Conservation (phyloP, 768 basidiomycete genomes). For the Pluteus cervinus region DNA sequence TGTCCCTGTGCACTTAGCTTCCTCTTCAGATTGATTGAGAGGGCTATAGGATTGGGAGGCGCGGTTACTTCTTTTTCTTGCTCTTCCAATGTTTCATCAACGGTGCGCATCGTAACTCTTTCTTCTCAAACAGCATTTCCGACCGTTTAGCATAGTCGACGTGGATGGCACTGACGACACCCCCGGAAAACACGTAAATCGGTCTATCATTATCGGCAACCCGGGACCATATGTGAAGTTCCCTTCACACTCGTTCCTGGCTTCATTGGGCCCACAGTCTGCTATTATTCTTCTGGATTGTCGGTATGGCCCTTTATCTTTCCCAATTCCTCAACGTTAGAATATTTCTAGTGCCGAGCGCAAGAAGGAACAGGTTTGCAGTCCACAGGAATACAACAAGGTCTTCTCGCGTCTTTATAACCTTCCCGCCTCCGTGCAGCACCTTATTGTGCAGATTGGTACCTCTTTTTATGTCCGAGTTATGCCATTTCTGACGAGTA, state of each 20-base stretch:
- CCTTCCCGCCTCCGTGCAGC: slow-evolving; percentile 66
- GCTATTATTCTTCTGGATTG: slow-evolving; percentile 77
- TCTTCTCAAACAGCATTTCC: slow-evolving; percentile 1
- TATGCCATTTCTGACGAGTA: slow-evolving; percentile 1
- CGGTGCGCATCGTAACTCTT: slow-evolving; percentile 30
- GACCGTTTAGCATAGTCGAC: slow-evolving; percentile 36
- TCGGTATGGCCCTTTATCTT: slow-evolving; percentile 41
- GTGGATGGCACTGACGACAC: slow-evolving; percentile 68
- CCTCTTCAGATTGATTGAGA: slow-evolving; percentile 1
- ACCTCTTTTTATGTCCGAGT: slow-evolving; percentile 5
- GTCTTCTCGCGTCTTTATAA: slow-evolving; percentile 57
- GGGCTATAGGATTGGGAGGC: slow-evolving; percentile 60
- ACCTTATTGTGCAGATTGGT: slow-evolving; percentile 82
- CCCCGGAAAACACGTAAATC: slow-evolving; percentile 57
- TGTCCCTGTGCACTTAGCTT: neutral
- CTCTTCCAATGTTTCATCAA: slow-evolving; percentile 93
- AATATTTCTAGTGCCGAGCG: slow-evolving; percentile 66
- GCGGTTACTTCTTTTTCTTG: slow-evolving; percentile 89
- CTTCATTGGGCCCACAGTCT: slow-evolving; percentile 74
- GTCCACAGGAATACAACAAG: slow-evolving; percentile 62
- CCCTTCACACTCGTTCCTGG: slow-evolving; percentile 78
- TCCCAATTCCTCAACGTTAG: slow-evolving; percentile 5
- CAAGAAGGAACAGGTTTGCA: slow-evolving; percentile 76
- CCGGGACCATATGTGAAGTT: slow-evolving; percentile 73
- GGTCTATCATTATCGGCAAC: slow-evolving; percentile 69